phyloP scores from a whole-genome alignment of 116 monocot genomes.

The Dioscorea cayenensis region DNA sequence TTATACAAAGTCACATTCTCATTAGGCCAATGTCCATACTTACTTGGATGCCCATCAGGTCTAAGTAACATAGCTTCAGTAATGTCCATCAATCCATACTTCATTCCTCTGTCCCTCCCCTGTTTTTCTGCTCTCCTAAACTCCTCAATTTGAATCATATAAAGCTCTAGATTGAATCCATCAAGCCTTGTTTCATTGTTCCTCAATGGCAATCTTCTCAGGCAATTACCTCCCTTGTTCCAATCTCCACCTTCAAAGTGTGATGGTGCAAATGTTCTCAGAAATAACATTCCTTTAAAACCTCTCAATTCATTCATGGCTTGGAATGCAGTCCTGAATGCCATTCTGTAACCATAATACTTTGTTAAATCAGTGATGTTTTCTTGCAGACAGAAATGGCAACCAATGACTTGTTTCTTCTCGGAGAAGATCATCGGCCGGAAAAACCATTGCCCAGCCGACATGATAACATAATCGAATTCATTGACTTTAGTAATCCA shows the following conservation, averaged over 20 bases:
- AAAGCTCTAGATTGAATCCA: constrained; percentile 20
- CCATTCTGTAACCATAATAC: constrained; percentile 15
- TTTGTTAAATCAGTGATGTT: constrained; percentile 5
- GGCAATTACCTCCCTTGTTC: constrained; percentile 48
- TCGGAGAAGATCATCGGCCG: constrained; percentile 30
- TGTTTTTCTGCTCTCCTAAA: constrained; percentile 26
- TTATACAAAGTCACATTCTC: constrained; percentile 13
- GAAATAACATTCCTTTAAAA: constrained; percentile 36
- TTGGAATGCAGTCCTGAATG: constrained; percentile 38
- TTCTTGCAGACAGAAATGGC: constrained; percentile 10
- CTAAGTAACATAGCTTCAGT: constrained; percentile 39
- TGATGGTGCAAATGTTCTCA: constrained; percentile 45
- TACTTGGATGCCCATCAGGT: constrained; percentile 60
- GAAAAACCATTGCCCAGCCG: constrained; percentile 60
- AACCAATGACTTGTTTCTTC: constrained; percentile 15
- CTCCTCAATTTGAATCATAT: constrained; percentile 37
- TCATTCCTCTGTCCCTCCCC: constrained; percentile 22
- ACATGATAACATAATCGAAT: constrained; percentile 49
- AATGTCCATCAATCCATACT: constrained; percentile 31
- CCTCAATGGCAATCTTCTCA: constrained; percentile 32
- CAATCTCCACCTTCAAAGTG: constrained; percentile 28
- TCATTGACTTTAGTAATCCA: no score
- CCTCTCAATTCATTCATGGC: constrained; percentile 1
- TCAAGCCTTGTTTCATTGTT: constrained; percentile 25
- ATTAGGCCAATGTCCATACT: constrained; percentile 31